Evolutionary conservation across 345 rosid genomes (phyloP).

Genomic region (Camelina neglecta): DNA sequence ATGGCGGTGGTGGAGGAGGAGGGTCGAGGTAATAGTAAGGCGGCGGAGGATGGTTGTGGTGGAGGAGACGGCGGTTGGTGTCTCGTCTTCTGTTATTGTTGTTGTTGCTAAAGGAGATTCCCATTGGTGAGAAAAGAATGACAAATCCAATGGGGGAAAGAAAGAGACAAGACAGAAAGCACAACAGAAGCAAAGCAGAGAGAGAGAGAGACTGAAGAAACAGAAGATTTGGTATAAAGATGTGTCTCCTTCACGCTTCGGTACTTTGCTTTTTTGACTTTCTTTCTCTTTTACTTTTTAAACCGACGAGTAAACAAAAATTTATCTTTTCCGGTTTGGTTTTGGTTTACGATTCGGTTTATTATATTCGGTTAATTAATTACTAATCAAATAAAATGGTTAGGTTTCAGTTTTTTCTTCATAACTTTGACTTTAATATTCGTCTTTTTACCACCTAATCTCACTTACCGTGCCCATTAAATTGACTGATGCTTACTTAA

Average conservation of each 20-base stretch:
- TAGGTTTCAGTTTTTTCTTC: conserved; percentile 33
- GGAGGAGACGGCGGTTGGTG: conserved; percentile 47
- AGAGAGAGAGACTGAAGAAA: conserved; percentile 14
- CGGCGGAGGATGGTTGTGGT: conserved; percentile 49
- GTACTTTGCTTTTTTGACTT: conserved; percentile 31
- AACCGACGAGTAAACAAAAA: conserved; percentile 13
- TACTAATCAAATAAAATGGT: conserved; percentile 1
- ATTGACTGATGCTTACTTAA: not conserved
- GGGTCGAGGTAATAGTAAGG: conserved; percentile 48
- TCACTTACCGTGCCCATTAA: conserved; percentile 16
- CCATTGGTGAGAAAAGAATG: conserved; percentile 50
- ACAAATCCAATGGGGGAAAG: not conserved
- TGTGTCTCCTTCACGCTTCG: conserved; percentile 30
- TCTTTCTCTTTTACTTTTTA: not conserved
- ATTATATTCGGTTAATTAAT: not conserved
- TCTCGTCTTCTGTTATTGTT: conserved; percentile 73
- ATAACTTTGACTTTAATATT: conserved; percentile 19
- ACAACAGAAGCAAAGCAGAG: conserved; percentile 21
- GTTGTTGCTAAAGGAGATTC: conserved; percentile 68
- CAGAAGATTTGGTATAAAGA: conserved; percentile 29
- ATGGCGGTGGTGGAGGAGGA: conserved; percentile 45
- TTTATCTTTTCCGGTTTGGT: not conserved
- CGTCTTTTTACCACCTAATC: conserved; percentile 21
- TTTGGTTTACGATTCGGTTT: not conserved
- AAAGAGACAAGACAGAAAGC: conserved; percentile 35